A percentile compares a stretch with the other conserved stretches of the same genome.
These are phyloP conservation scores for Fraxinus greggii DNA, from an alignment of 305 asterid genomes.

Conservation along the genomic window DNA sequence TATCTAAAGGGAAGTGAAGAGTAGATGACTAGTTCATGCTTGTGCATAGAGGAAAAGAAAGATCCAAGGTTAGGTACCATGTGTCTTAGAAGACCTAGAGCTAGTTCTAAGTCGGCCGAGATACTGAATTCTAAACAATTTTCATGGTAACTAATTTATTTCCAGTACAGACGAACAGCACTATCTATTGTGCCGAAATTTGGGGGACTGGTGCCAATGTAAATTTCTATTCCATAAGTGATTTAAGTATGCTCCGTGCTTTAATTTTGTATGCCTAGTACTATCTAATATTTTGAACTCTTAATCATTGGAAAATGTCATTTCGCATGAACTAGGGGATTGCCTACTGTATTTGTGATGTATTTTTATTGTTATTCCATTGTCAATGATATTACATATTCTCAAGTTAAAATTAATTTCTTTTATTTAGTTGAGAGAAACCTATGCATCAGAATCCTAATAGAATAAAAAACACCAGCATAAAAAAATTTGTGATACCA, in stretches of 20 bases:
- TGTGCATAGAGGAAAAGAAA: background rate
- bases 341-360: background rate
- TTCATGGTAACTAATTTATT: background rate
- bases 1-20: background rate
- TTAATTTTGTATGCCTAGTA: background rate
- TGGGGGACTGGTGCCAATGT: background rate
- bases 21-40: background rate
- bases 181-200: background rate
- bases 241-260: background rate
- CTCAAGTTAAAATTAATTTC: background rate
- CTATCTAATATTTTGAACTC: background rate
- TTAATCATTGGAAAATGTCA: background rate
- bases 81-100: background rate
- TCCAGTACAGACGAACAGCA: background rate
- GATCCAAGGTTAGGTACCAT: background rate
- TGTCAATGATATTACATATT: background rate
- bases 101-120: background rate
- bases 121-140: background rate
- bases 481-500: background rate
- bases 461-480: background rate
- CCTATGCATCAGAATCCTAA: constrained; percentile 8
- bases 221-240: background rate
- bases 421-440: background rate
- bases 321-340: background rate
- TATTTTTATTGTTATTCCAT: background rate